Evolutionary conservation across 495 filamentous ascomycete genomes (phyloP).

Genomic region (Talaromyces trachyspermus): DNA sequence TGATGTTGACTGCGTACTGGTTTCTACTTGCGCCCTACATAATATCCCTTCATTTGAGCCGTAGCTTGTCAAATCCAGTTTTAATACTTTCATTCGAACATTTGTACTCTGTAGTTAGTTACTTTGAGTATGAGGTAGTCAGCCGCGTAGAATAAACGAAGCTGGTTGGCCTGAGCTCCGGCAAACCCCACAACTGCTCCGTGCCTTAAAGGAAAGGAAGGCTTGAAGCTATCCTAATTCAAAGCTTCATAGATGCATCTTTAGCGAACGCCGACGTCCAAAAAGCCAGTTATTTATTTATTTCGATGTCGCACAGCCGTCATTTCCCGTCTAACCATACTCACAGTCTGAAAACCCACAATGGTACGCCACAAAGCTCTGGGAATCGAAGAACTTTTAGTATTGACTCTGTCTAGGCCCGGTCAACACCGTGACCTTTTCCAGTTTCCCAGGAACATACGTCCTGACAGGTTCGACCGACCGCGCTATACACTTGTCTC

Average conservation of each 20-base stretch:
- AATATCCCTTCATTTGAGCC: slow-evolving; percentile 39
- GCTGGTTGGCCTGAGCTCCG: slow-evolving; percentile 2
- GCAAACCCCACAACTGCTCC: background rate
- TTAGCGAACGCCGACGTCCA: too few relatives aligned
- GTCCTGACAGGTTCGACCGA: slow-evolving; percentile 83
- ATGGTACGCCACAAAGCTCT: slow-evolving; percentile 21
- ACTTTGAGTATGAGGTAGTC: background rate
- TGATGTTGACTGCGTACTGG: slow-evolving; percentile 39
- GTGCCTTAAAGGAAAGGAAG: background rate
- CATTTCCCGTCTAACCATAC: slow-evolving; percentile 27
- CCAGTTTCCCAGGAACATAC: slow-evolving; percentile 32
- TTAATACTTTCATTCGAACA: slow-evolving; percentile 17
- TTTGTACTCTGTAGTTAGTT: background rate
- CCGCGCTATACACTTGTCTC: slow-evolving; percentile 77
- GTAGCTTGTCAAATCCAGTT: slow-evolving; percentile 32
- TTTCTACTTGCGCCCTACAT: slow-evolving; percentile 40
- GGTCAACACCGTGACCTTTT: slow-evolving; percentile 36
- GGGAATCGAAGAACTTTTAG: background rate
- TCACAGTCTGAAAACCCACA: slow-evolving; percentile 42
- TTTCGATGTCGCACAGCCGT: slow-evolving; percentile 24
- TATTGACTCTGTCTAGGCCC: slow-evolving; percentile 19
- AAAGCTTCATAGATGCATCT: too few relatives aligned
- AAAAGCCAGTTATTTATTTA: slow-evolving; percentile 1
- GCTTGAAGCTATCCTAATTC: too few relatives aligned
- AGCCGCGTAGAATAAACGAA: background rate